Conservation (phyloP, 2,329 filamentous ascomycete species). For the Curvularia eragrostidis region DNA sequence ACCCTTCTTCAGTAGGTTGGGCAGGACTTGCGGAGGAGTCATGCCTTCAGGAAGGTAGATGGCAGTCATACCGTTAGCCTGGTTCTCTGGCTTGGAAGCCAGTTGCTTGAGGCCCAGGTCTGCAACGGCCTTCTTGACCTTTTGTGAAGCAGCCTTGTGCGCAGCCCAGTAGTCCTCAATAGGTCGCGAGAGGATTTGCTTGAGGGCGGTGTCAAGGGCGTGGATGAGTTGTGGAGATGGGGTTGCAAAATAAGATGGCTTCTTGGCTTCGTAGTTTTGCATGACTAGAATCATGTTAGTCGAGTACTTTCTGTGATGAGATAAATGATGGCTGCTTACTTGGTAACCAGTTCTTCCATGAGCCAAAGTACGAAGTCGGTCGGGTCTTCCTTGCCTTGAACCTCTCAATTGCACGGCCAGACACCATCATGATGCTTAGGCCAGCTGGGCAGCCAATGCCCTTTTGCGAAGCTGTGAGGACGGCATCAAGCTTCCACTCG, state of each 20-base stretch:
- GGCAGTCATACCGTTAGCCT: slow-evolving; percentile 97
- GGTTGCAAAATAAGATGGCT: slow-evolving; percentile 97
- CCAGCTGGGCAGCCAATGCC: slow-evolving; percentile 95
- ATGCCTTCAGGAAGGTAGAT: slow-evolving; percentile 91
- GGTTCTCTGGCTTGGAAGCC: slow-evolving; percentile 82
- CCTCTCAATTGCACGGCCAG: slow-evolving; percentile 80
- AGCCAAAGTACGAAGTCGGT: slow-evolving; percentile 90
- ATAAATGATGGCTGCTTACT: slow-evolving; percentile 58
- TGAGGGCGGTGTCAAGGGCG: slow-evolving; percentile 87
- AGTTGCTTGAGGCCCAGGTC: slow-evolving; percentile 88
- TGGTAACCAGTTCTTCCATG: slow-evolving; percentile 95
- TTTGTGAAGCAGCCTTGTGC: slow-evolving; percentile 80
- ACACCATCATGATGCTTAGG: slow-evolving; percentile 92
- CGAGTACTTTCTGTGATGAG: background rate
- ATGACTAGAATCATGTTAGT: slow-evolving; percentile 68
- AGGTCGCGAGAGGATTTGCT: slow-evolving; percentile 81
- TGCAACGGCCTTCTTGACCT: slow-evolving; percentile 81
- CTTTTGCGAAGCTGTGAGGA: slow-evolving; percentile 95
- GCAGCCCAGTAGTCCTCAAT: slow-evolving; percentile 81
- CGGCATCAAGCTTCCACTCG: slow-evolving; percentile 89
- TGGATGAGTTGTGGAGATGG: slow-evolving; percentile 93
- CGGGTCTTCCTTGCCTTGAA: slow-evolving; percentile 82
- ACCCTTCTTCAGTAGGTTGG: slow-evolving; percentile 82
- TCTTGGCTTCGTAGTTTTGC: slow-evolving; percentile 98
- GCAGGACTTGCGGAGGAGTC: slow-evolving; percentile 80